Conservation (phyloP, 2,329 filamentous ascomycete species). For the Dendrostoma leiphaemia region DNA sequence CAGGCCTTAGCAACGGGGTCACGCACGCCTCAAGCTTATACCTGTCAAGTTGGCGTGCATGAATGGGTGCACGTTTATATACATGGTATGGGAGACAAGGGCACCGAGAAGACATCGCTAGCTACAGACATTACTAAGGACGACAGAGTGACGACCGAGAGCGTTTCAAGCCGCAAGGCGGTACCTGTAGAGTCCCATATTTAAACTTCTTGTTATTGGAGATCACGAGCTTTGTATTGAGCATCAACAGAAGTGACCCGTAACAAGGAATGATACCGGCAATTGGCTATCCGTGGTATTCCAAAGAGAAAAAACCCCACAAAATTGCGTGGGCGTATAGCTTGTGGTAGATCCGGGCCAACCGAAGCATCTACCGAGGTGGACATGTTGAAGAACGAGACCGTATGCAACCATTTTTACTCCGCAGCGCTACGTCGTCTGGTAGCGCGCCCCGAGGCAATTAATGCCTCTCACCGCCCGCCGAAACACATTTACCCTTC, state of each 20-base stretch:
- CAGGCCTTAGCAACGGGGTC: no score
- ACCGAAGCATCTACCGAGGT: not conserved
- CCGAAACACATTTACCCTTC: no score
- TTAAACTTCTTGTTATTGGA: conserved; percentile 24
- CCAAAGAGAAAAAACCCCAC: no score
- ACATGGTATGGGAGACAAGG: conserved; percentile 40
- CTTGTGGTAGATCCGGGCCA: not conserved
- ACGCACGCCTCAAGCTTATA: no score
- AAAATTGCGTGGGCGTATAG: not conserved
- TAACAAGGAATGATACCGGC: not conserved
- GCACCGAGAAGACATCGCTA: conserved; percentile 21
- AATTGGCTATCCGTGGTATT: no score
- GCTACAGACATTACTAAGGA: conserved; percentile 21
- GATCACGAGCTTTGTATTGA: conserved; percentile 19
- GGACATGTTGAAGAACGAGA: not conserved
- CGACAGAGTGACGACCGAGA: conserved; percentile 21
- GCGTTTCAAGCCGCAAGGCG: conserved; percentile 16
- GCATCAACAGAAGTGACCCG: not conserved
- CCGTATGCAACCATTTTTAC: not conserved
- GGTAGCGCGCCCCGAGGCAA: no score
- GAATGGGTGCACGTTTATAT: conserved; percentile 43
- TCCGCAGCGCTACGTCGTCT: not conserved
- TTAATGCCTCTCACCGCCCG: not conserved
- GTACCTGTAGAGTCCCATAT: conserved; percentile 9
- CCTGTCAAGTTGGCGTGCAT: conserved; percentile 38